Percentiles rank a stretch among this genome's conserved stretches.
These are phyloP conservation scores for Auriscalpium orientale DNA, from an alignment of 768 basidiomycete genomes.

Conservation along the genomic window DNA sequence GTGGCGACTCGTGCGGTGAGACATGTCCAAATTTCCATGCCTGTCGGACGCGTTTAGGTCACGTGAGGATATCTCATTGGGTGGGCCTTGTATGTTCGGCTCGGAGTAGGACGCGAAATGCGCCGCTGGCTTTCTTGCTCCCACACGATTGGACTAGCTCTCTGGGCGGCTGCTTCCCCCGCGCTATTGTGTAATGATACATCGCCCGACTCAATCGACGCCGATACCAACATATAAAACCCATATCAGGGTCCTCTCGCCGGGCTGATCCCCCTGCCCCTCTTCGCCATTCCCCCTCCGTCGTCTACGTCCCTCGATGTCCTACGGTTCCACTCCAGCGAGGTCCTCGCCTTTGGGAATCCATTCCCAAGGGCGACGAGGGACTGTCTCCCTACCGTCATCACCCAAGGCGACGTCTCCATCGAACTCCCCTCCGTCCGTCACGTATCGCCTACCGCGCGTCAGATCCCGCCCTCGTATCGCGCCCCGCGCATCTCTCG, in stretches of 20 bases:
- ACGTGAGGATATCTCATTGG: conserved; percentile 3
- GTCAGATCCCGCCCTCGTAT: conserved; percentile 9
- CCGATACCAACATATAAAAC: neutral
- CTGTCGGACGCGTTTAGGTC: conserved; percentile 2
- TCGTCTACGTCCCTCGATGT: neutral
- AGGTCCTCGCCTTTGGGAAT: neutral
- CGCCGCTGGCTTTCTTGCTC: neutral
- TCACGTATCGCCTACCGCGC: conserved; percentile 8
- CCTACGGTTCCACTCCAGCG: neutral
- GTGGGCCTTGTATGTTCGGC: neutral
- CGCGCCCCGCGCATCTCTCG: conserved; percentile 8
- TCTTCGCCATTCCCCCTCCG: neutral
- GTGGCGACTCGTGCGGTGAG: too few relatives aligned
- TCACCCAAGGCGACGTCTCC: neutral
- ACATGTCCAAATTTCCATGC: conserved; percentile 5
- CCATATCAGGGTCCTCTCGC: neutral
- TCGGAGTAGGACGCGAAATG: neutral
- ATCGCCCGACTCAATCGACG: neutral
- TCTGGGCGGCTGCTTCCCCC: neutral
- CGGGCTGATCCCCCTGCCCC: neutral
- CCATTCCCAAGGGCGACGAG: neutral
- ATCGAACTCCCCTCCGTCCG: neutral
- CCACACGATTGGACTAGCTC: neutral
- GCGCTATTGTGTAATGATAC: conserved; percentile 5
- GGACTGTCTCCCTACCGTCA: neutral